Base-by-base conservation (phyloP, 1,284 basidiomycete species). In the Erythrobasidium hasegawianum region DNA sequence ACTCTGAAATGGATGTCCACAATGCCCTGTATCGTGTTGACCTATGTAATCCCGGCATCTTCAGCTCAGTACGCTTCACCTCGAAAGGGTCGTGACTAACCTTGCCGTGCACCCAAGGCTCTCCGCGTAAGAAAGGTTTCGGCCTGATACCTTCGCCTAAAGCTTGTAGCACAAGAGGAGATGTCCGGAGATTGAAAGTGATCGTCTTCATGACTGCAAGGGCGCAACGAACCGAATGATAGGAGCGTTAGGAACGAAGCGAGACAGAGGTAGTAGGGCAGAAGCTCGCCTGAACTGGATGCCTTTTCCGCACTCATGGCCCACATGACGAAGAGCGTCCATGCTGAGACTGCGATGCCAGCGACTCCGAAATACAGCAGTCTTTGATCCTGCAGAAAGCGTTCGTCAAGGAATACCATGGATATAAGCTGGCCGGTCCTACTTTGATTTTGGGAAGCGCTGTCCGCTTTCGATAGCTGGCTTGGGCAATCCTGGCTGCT, bases 231-330 rank as follows among this genome's bases (percentile, higher is more conserved):
- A 20, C 4, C 2, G 24, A 16, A 8, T 16, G 50, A 22, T 11
- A 33, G 11, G 33, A 33, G 33, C 4, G 33, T 33, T 5, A 33
- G 33, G 33, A 33, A 4, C 11, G 33, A 11, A 33, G 11, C 2
- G 27, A 40, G n/a, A 29, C 7, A 22, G 3, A 27, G 22, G 1
- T 24, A 47, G 5, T 26, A 22, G 7, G 7, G 43, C 1, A n/a
- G 7, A 49, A 27, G 13, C 2, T 26, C 16, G 24, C 54, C 26
- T 3, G 87, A 89, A 71, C 84, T 86, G n/a, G 86, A 83, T 24
- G 88, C 80, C 71, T 84, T 85, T 74, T 89, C 88, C 73, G 87
- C 84, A 77, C 89, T 89, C 66, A 85, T 85, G 9, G 84, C 84
- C 70, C 83, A 85, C 27, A 81, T 80, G 70, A 88, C 80, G 76